phyloP scores from a whole-genome alignment of 169 alveolate genomes.

The Eimeria sp. region DNA sequence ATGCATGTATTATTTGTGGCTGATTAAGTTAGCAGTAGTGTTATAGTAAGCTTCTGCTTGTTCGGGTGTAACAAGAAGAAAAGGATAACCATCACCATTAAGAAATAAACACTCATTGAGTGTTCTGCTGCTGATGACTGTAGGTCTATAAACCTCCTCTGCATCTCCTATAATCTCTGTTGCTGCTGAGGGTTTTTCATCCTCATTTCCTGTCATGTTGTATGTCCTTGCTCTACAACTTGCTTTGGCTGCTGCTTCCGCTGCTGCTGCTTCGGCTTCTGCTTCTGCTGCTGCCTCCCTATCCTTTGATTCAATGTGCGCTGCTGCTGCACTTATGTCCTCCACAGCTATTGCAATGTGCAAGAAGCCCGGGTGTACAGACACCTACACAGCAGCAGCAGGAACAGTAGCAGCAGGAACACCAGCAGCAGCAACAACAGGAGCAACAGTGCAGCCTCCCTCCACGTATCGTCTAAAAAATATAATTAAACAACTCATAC shows the following conservation, averaged over 20 bases:
- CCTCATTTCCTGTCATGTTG: background rate
- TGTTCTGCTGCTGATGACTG: background rate
- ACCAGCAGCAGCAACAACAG: background rate
- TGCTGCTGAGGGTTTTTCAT: background rate
- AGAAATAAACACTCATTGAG: constrained; percentile 12
- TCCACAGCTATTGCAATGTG: constrained; percentile 72
- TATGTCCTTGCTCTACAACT: background rate
- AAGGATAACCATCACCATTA: constrained; percentile 35
- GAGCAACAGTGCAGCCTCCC: background rate
- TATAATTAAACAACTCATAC: background rate
- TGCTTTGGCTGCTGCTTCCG: constrained; percentile 3
- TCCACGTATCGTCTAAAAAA: background rate
- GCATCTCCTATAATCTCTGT: constrained; percentile 54
- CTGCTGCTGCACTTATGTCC: constrained; percentile 67
- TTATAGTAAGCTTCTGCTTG: constrained; percentile 43
- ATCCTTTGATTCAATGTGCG: background rate
- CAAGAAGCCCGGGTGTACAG: constrained; percentile 74
- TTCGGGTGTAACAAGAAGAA: background rate
- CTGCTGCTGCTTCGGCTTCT: background rate
- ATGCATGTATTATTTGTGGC: background rate
- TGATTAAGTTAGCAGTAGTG: background rate
- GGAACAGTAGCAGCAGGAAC: background rate
- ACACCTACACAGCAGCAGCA: constrained; percentile 38
- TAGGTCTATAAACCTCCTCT: background rate
- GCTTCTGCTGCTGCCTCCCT: background rate